These are phyloP conservation scores for Irpex sp. DNA, from an alignment of 1,284 basidiomycete genomes.

Conservation along the genomic window DNA sequence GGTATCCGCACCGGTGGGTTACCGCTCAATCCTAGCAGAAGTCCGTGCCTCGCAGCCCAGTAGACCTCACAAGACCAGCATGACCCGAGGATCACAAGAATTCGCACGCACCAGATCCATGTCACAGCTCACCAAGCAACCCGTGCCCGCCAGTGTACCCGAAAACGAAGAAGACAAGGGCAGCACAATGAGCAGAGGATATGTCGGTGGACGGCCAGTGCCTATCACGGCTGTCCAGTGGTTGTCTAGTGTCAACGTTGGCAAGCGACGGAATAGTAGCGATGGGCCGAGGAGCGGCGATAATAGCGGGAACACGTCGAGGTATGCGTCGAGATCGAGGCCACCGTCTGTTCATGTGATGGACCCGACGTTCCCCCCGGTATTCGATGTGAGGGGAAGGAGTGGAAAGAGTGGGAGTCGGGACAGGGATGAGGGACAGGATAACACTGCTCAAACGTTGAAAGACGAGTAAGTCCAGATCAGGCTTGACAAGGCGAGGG, in stretches of 20 bases:
- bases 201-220: constrained; percentile 45
- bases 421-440: constrained; percentile 35
- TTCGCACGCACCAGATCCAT: not conserved
- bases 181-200: constrained; percentile 58
- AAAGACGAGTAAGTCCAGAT: constrained; percentile 69
- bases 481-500: not conserved
- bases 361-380: constrained; percentile 14
- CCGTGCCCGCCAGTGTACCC: constrained; percentile 10
- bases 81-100: constrained; percentile 13
- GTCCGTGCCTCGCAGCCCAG: constrained; percentile 52
- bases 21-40: constrained; percentile 64
- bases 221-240: constrained; percentile 65
- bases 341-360: constrained; percentile 15
- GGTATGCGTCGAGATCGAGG: constrained; percentile 24
- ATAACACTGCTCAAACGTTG: constrained; percentile 51
- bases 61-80: constrained; percentile 20
- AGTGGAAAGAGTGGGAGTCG: constrained; percentile 44
- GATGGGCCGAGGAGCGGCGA: constrained; percentile 49
- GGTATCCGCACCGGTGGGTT: constrained; percentile 65
- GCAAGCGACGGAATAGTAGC: constrained; percentile 43
- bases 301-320: constrained; percentile 37
- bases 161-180: constrained; percentile 18
- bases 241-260: constrained; percentile 69
- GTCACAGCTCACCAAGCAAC: constrained; percentile 5
- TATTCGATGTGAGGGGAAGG: constrained; percentile 22